Evolutionary conservation across 2,329 filamentous ascomycete species (phyloP).

Genomic region (Verticillium klebahnii): DNA sequence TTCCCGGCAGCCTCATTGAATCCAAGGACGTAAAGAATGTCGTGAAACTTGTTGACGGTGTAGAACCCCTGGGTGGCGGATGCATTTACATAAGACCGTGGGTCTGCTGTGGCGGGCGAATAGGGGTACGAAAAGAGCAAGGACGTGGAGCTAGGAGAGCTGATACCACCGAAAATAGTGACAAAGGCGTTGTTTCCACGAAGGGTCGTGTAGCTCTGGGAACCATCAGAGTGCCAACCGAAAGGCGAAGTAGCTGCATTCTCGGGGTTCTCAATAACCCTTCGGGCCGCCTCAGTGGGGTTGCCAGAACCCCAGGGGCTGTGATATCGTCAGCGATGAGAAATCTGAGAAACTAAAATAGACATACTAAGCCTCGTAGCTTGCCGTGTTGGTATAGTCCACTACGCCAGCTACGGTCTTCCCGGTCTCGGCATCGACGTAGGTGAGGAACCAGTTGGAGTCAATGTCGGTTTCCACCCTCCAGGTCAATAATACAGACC

Average conservation of each 20-base stretch:
- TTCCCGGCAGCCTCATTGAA: slow-evolving; percentile 51
- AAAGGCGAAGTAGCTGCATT: slow-evolving; percentile 37
- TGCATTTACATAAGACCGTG: slow-evolving; percentile 38
- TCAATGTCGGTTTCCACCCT: slow-evolving; percentile 47
- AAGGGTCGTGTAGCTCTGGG: slow-evolving; percentile 37
- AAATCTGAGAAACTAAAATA: not conserved
- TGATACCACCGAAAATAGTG: slow-evolving; percentile 41
- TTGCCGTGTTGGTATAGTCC: slow-evolving; percentile 48
- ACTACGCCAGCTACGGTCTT: slow-evolving; percentile 41
- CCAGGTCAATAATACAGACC: slow-evolving; percentile 41
- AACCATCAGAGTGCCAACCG: slow-evolving; percentile 43
- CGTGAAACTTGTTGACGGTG: slow-evolving; percentile 50
- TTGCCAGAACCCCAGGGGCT: slow-evolving; percentile 47
- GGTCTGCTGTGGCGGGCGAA: slow-evolving; percentile 21
- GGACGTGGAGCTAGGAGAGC: slow-evolving; percentile 28
- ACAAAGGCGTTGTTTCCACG: slow-evolving; percentile 51
- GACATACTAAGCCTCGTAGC: slow-evolving; percentile 43
- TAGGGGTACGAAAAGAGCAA: slow-evolving; percentile 37
- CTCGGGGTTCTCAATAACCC: slow-evolving; percentile 37
- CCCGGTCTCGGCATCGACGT: slow-evolving; percentile 41
- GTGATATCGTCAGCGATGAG: slow-evolving; percentile 3
- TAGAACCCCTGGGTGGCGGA: slow-evolving; percentile 52
- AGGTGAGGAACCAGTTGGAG: slow-evolving; percentile 48
- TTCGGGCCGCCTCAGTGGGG: slow-evolving; percentile 38
- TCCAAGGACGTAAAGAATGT: slow-evolving; percentile 47